Conservation (phyloP, 306 rosid genomes). For the Pachyrhizus erosus region DNA sequence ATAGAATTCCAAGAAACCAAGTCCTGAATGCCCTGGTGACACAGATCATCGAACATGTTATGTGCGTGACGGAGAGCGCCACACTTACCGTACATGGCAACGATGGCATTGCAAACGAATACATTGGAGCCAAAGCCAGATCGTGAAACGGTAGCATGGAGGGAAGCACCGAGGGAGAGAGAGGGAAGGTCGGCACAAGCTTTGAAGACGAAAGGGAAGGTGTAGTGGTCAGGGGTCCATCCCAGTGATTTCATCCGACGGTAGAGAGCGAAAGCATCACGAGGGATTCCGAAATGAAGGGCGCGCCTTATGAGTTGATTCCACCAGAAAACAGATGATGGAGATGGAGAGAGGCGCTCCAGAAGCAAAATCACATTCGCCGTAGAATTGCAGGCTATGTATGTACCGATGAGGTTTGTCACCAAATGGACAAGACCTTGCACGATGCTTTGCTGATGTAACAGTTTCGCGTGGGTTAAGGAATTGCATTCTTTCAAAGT, state of each 20-base stretch:
- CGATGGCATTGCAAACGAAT: constrained; percentile 77
- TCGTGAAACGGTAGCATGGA: constrained; percentile 56
- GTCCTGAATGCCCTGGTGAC: constrained; percentile 61
- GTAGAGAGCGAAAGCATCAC: constrained; percentile 51
- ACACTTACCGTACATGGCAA: constrained; percentile 80
- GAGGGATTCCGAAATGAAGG: constrained; percentile 45
- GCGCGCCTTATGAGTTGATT: constrained; percentile 66
- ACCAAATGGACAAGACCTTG: constrained; percentile 42
- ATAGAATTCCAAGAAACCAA: constrained; percentile 85
- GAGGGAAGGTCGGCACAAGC: constrained; percentile 66
- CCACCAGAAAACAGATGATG: constrained; percentile 72
- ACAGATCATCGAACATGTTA: constrained; percentile 72
- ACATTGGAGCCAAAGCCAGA: constrained; percentile 68
- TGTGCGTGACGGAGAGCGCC: constrained; percentile 54
- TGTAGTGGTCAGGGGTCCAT: constrained; percentile 79
- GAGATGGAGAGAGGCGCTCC: constrained; percentile 53
- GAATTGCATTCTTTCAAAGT: constrained; percentile 36
- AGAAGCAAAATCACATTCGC: constrained; percentile 54
- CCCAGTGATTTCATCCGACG: constrained; percentile 60
- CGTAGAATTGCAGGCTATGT: constrained; percentile 55
- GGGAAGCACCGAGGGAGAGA: constrained; percentile 51
- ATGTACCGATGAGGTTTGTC: constrained; percentile 53
- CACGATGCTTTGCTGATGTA: constrained; percentile 37
- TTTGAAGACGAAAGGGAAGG: constrained; percentile 76
- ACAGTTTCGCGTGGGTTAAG: constrained; percentile 9